Percentiles rank a stretch among this genome's conserved stretches.
Conservation (phyloP, 2,329 filamentous ascomycete species). For the Talaromyces sp. region DNA sequence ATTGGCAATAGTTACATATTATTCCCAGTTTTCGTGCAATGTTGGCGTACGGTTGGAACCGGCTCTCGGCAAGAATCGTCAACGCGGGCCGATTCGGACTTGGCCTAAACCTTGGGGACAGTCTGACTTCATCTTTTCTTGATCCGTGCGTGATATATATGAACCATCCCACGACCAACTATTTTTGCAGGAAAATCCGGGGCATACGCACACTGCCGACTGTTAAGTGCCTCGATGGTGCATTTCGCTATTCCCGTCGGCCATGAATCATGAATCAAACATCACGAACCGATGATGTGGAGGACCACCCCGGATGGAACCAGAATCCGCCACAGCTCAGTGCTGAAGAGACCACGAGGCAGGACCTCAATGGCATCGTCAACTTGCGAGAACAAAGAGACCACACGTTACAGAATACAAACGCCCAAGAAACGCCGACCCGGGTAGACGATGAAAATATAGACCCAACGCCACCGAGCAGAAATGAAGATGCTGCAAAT, state of each 20-base stretch:
- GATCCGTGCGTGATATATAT: neutral
- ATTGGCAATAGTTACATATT: neutral
- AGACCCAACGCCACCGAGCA: neutral
- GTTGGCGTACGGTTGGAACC: neutral
- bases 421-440: neutral
- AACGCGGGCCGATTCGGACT: neutral
- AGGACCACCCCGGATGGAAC: constrained; percentile 52
- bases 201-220: no score
- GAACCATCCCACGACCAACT: neutral
- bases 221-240: neutral
- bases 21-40: neutral
- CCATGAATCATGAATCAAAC: constrained; percentile 59
- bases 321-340: constrained; percentile 56
- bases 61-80: neutral
- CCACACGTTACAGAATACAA: neutral
- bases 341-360: constrained; percentile 57
- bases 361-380: constrained; percentile 57
- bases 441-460: neutral
- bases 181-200: neutral
- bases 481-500: constrained; percentile 22
- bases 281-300: constrained; percentile 54
- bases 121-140: neutral
- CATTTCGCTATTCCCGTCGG: neutral
- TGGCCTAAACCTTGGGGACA: neutral
- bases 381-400: constrained; percentile 50